phyloP scores from a whole-genome alignment of 1,284 basidiomycete genomes.

The Austroboletus niveus region DNA sequence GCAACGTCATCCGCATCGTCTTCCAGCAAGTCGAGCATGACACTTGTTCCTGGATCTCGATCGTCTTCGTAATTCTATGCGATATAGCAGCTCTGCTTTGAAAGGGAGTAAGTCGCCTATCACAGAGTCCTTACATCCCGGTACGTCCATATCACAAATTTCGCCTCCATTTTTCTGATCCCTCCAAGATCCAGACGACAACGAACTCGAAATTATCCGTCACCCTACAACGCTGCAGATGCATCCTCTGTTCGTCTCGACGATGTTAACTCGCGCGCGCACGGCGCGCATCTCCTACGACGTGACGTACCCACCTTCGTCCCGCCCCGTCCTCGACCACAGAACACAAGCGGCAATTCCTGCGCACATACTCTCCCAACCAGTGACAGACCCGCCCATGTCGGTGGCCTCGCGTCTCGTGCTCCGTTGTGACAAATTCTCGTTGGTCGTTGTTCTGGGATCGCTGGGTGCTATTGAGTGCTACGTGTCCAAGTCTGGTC shows the following conservation, averaged over 20 bases:
- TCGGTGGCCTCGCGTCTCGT: conserved; percentile 47
- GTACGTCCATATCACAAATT: conserved; percentile 19
- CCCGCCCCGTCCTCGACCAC: conserved; percentile 54
- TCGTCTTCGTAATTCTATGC: conserved; percentile 28
- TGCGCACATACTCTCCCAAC: conserved; percentile 53
- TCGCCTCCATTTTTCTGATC: conserved; percentile 5
- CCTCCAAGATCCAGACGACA: conserved; percentile 21
- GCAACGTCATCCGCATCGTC: conserved; percentile 36
- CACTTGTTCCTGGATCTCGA: conserved; percentile 37
- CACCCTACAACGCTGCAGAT: conserved; percentile 47
- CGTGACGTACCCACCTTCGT: conserved; percentile 54
- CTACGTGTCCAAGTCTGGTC: conserved; percentile 32
- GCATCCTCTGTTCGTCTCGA: conserved; percentile 60
- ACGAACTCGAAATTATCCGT: conserved; percentile 17
- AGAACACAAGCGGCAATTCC: conserved; percentile 54
- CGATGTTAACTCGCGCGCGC: conserved; percentile 51
- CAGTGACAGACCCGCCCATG: conserved; percentile 59
- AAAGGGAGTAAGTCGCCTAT: conserved; percentile 37
- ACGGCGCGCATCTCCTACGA: conserved; percentile 50
- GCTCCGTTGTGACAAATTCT: conserved; percentile 56
- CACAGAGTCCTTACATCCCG: conserved; percentile 26
- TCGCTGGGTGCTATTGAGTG: conserved; percentile 27
- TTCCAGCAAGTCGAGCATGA: conserved; percentile 47
- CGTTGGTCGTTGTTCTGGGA: conserved; percentile 56
- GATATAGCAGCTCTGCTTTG: conserved; percentile 42